These are phyloP conservation scores for Thraustochytrium sp. DNA, from an alignment of 352 stramenopile genomes.

Conservation along the genomic window DNA sequence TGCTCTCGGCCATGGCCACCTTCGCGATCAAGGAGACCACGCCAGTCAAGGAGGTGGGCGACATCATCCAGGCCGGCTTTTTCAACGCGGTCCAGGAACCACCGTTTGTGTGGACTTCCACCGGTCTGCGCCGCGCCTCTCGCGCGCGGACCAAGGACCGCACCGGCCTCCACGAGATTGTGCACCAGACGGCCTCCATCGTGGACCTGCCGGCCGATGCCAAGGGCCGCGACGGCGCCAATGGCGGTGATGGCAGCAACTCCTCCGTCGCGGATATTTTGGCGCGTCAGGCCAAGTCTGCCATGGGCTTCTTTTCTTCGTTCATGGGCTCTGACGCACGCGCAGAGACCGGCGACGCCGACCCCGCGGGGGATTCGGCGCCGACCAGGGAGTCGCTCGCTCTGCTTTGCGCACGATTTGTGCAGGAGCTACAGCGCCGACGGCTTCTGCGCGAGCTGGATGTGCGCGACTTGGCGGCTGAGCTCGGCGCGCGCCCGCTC, in stretches of 20 bases:
- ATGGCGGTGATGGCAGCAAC: not conserved
- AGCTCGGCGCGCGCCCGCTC: not conserved
- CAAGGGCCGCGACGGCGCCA: not conserved
- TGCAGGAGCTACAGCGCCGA: not conserved
- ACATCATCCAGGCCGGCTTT: slow-evolving; percentile 18
- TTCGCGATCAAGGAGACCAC: slow-evolving; percentile 35
- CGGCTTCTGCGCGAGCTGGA: slow-evolving; percentile 12
- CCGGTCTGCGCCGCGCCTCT: not conserved
- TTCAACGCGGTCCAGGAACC: not conserved
- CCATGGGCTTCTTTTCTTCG: slow-evolving; percentile 24
- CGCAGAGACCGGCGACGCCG: not conserved
- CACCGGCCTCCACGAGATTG: slow-evolving; percentile 23
- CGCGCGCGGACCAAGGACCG: slow-evolving; percentile 14
- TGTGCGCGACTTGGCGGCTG: not conserved
- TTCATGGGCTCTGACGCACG: not conserved
- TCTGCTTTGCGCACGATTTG: slow-evolving; percentile 1
- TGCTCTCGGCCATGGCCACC: slow-evolving; percentile 9
- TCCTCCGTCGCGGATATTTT: not conserved
- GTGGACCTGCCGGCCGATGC: not conserved
- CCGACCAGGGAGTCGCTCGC: not conserved
- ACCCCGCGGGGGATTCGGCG: not conserved
- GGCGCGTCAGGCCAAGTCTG: slow-evolving; percentile 14
- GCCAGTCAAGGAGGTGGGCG: slow-evolving; percentile 15
- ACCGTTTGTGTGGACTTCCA: slow-evolving; percentile 2
- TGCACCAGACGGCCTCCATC: not conserved